Percentiles rank a stretch among this genome's conserved stretches.
Evolutionary conservation across 2,329 filamentous ascomycete species (phyloP).

Genomic region (Talaromyces sp.): DNA sequence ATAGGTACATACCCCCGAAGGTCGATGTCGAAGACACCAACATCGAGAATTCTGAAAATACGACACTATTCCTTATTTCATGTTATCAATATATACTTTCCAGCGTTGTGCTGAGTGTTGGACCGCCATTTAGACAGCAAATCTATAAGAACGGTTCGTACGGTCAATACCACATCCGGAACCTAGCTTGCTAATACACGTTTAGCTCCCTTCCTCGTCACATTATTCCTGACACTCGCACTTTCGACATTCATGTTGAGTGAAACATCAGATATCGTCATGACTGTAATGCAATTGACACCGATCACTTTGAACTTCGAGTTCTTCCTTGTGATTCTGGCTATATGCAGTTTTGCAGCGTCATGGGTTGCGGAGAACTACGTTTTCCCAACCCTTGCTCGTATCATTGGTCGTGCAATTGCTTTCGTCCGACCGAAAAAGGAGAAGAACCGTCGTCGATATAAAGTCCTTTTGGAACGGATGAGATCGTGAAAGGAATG

Average conservation of each 20-base stretch:
- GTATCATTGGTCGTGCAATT: conserved; percentile 61
- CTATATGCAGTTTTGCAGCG: conserved; percentile 63
- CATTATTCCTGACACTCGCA: conserved; percentile 65
- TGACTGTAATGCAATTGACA: conserved; percentile 79
- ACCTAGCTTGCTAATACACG: conserved; percentile 23
- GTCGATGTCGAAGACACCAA: conserved; percentile 76
- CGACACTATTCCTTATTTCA: conserved; percentile 79
- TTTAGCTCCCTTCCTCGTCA: conserved; percentile 76
- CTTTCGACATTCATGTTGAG: conserved; percentile 79
- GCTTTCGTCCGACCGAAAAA: conserved; percentile 54
- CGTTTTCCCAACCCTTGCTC: conserved; percentile 67
- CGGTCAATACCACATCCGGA: background rate
- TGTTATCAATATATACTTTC: conserved; percentile 95
- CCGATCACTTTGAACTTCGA: conserved; percentile 70
- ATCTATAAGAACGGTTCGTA: conserved; percentile 73
- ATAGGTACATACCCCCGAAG: conserved; percentile 73
- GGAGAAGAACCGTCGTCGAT: conserved; percentile 77
- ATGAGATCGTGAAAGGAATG: conserved; percentile 47
- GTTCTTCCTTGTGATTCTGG: conserved; percentile 67
- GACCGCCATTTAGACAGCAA: conserved; percentile 79
- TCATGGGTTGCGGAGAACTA: conserved; percentile 71
- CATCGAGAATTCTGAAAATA: conserved; percentile 89
- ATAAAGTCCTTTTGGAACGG: conserved; percentile 74
- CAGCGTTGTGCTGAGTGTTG: conserved; percentile 85
- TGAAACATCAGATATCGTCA: conserved; percentile 66